phyloP scores from a whole-genome alignment of 208 protist genomes.

The Crithidia brevicula region DNA sequence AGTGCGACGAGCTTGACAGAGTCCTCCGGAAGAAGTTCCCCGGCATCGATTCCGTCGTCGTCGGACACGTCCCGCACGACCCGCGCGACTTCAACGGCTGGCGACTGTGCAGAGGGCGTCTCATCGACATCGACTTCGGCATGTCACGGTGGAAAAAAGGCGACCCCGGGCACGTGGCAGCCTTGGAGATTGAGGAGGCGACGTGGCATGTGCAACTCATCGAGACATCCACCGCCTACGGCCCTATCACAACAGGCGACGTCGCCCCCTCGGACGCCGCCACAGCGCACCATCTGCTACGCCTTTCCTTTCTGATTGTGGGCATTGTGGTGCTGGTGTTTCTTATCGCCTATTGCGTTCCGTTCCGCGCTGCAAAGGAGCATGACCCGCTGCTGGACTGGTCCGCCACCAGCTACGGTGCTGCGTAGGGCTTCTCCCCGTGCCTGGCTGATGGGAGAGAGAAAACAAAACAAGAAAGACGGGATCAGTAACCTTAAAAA shows the following conservation, averaged over 20 bases:
- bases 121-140: constrained; percentile 91
- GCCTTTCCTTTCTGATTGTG: constrained; percentile 21
- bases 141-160: constrained; percentile 91
- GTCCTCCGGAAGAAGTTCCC: constrained; percentile 79
- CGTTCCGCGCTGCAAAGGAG: neutral
- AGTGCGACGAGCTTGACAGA: constrained; percentile 68
- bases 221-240: constrained; percentile 53
- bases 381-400: constrained; percentile 15
- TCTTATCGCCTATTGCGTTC: constrained; percentile 23
- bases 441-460: neutral
- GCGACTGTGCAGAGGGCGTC: constrained; percentile 69
- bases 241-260: constrained; percentile 6
- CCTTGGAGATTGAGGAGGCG: constrained; percentile 82
- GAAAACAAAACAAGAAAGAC: too few species aligned
- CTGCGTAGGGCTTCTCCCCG: constrained; percentile 4
- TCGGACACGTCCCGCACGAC: constrained; percentile 90
- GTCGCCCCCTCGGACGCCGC: constrained; percentile 9
- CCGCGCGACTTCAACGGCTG: constrained; percentile 79
- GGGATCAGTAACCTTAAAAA: too few species aligned
- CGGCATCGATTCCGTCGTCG: constrained; percentile 83
- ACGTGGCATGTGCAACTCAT: constrained; percentile 78
- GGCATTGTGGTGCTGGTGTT: constrained; percentile 14
- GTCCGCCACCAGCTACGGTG: constrained; percentile 21
- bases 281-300: constrained; percentile 16
- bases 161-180: constrained; percentile 84